Conservation (phyloP, 139 green algal genomes). For the Klebsormidium nitens region DNA sequence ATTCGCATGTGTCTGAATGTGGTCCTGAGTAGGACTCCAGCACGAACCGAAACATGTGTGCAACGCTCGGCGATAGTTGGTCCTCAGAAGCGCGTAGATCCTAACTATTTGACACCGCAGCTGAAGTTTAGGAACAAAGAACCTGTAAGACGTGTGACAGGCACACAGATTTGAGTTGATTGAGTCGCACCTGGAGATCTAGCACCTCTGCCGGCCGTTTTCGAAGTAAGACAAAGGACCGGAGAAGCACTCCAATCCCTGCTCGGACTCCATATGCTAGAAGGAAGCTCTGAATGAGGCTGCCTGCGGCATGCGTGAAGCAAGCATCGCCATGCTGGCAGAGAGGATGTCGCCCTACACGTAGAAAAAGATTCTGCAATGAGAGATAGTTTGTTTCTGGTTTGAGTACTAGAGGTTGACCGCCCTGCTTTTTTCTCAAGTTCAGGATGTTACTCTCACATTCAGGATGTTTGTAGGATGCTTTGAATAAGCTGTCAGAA, state of each 20-base stretch:
- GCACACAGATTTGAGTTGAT: too few relatives aligned
- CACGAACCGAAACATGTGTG: too few relatives aligned
- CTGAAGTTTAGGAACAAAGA: too few relatives aligned
- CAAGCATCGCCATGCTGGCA: constrained; percentile 34
- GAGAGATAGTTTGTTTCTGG: too few relatives aligned
- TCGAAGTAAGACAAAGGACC: constrained; percentile 23
- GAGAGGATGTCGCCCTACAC: constrained; percentile 24
- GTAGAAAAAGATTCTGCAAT: too few relatives aligned
- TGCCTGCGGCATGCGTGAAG: constrained; percentile 21
- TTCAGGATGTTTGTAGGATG: neutral
- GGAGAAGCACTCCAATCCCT: constrained; percentile 32
- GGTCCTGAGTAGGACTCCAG: too few relatives aligned
- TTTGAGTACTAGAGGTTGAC: neutral
- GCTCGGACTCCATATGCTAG: constrained; percentile 36
- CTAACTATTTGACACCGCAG: too few relatives aligned
- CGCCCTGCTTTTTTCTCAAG: neutral
- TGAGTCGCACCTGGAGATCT: constrained; percentile 39
- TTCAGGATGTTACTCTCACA: neutral
- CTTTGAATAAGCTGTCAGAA: too few relatives aligned
- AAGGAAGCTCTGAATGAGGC: constrained; percentile 37
- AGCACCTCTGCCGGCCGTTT: constrained; percentile 27
- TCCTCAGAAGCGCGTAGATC: too few relatives aligned
- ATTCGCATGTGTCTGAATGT: too few relatives aligned
- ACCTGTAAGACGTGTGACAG: too few relatives aligned
- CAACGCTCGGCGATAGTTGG: too few relatives aligned